Conservation (phyloP, 139 green algal species). For the Volvox reticuliferus region DNA sequence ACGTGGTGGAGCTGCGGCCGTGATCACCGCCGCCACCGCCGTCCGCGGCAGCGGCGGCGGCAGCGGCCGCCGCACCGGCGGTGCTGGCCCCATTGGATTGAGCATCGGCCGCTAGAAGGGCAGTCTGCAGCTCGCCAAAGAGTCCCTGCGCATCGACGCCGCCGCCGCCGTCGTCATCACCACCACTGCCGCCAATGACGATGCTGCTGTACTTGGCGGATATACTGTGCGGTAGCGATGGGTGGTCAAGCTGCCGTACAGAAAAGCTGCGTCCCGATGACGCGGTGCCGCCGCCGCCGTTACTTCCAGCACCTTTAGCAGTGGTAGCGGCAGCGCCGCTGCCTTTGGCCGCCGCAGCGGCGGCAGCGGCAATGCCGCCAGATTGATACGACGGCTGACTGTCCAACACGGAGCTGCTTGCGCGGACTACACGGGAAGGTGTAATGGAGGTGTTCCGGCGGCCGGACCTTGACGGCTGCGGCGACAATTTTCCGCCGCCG, state of each 20-base stretch:
- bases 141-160: constrained; percentile 3
- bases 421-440: background rate
- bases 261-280: background rate
- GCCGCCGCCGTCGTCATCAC: background rate
- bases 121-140: background rate
- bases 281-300: background rate
- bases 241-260: background rate
- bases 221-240: background rate
- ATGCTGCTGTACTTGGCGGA: background rate
- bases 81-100: background rate
- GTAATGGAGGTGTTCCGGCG: background rate
- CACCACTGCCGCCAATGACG: background rate
- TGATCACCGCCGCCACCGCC: background rate
- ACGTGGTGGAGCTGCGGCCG: background rate
- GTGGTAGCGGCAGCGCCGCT: background rate
- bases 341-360: background rate
- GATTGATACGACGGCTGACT: background rate
- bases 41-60: background rate
- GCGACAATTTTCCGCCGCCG: background rate
- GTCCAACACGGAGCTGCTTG: background rate
- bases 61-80: background rate
- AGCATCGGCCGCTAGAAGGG: background rate
- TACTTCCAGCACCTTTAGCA: background rate
- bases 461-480: background rate
- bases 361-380: background rate